Evolutionary conservation across 2,329 filamentous ascomycete species (phyloP).

Genomic region (Aureobasidium sp.): DNA sequence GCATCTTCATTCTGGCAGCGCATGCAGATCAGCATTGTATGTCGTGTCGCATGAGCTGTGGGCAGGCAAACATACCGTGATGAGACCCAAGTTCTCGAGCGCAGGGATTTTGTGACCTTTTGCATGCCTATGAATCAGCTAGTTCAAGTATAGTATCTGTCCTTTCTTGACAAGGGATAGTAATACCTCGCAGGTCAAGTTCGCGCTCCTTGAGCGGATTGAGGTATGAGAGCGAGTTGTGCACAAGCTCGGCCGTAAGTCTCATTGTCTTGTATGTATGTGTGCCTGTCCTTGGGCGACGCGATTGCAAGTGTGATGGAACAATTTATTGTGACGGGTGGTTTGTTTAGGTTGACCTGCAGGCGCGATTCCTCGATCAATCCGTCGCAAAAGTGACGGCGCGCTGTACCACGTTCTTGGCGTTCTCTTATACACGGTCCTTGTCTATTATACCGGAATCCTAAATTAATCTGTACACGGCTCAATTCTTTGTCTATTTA

Average conservation of each 20-base stretch:
- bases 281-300: not conserved
- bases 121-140: slow-evolving; percentile 32
- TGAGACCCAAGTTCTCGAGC: slow-evolving; percentile 96
- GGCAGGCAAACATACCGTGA: slow-evolving; percentile 58
- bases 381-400: not conserved
- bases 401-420: not conserved
- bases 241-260: slow-evolving; percentile 91
- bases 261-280: slow-evolving; percentile 56
- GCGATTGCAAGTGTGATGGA: not conserved
- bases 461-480: not conserved
- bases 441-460: not conserved
- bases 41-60: not conserved
- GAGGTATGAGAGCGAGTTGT: slow-evolving; percentile 92
- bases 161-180: slow-evolving; percentile 57
- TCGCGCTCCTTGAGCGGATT: slow-evolving; percentile 98
- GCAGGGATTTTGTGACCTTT: slow-evolving; percentile 95
- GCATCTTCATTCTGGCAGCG: slow-evolving; percentile 73
- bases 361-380: not conserved
- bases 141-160: slow-evolving; percentile 83
- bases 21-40: not conserved
- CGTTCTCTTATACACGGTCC: not conserved
- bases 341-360: not conserved
- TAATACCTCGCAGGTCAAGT: slow-evolving; percentile 97
- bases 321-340: not conserved
- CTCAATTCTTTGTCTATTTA: not conserved